These are phyloP conservation scores for Cornus florida DNA, from an alignment of 148 eudicot species.

Conservation along the genomic window DNA sequence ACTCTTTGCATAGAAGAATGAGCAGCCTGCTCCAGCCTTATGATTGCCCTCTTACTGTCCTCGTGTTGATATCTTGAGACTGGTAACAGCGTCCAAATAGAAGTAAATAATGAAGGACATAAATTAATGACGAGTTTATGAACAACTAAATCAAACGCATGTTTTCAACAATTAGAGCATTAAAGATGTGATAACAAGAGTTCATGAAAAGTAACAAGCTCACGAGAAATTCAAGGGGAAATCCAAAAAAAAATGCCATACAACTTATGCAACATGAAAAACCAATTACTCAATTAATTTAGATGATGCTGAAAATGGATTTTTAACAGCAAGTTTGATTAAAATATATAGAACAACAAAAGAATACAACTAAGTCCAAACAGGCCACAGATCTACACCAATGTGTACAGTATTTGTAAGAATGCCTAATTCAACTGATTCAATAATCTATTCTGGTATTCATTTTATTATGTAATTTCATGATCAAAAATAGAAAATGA, in stretches of 20 bases:
- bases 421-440: not conserved
- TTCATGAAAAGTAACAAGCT: not conserved
- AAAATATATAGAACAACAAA: no score
- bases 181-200: not conserved
- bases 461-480: not conserved
- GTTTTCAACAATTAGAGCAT: not conserved
- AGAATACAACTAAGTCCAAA: no score
- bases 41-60: conserved; percentile 46
- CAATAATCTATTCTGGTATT: not conserved
- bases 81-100: conserved; percentile 27
- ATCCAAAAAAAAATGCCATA: not conserved
- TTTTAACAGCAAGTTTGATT: no score
- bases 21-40: conserved; percentile 63
- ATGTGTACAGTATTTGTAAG: no score
- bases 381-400: no score
- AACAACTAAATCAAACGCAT: not conserved
- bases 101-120: no score
- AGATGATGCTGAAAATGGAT: no score
- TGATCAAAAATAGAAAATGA: not conserved
- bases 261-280: no score
- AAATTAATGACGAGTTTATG: no score
- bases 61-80: conserved; percentile 52
- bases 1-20: conserved; percentile 51
- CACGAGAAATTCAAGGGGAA: not conserved
- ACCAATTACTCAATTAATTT: no score